Base-by-base conservation (phyloP, 192 early-diverging fungal genomes). In the Radiomyces spectabilis region DNA sequence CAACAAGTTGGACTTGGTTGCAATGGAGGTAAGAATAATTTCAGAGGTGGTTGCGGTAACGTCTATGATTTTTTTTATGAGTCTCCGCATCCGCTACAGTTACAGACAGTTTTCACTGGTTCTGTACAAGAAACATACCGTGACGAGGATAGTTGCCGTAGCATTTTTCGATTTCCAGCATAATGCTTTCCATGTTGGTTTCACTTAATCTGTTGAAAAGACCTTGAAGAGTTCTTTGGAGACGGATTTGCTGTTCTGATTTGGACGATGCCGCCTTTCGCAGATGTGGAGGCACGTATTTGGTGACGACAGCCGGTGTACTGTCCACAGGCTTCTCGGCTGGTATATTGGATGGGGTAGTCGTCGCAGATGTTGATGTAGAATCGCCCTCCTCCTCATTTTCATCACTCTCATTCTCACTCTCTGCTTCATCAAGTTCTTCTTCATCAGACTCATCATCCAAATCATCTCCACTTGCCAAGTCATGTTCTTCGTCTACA, bases 231-330 rank as follows among this genome's bases (percentile, higher is more conserved):
- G 82, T 82, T 22, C 85, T 76, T 49, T 92, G 85, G 5, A 97
- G 73, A 10, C 88, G 79, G 3, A 77, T 65, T 26, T 85, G 73
- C n/a, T 82, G 76, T 67, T 95, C 92, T 24, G 69, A 75, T 38
- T 86, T 80, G 0, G 74, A 61, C 5, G 61, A 57, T 22, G 79
- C 53, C 31, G 75, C 66, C 13, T 59, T 71, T 43, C 93, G 86
- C 16, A 97, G 72, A 42, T 92, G 85, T 32, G 95, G 94, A 19
- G 95, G 95, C 16, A 97, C 67, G 55, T 98, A 98, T 66, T 88
- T 90, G 15, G 63, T 63, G 15, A 65, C 62, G 1, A 38, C 50
- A 15, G 55, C 30, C n/a, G n/a, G n/a, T n/a, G 7, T 39, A 39
- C 4, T 40, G n/a, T 37, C 12, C 27, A 16, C 24, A 1, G n/a